Evolutionary conservation across 2,329 filamentous ascomycete species (phyloP).

Genomic region (Ophiostoma tasmaniense): DNA sequence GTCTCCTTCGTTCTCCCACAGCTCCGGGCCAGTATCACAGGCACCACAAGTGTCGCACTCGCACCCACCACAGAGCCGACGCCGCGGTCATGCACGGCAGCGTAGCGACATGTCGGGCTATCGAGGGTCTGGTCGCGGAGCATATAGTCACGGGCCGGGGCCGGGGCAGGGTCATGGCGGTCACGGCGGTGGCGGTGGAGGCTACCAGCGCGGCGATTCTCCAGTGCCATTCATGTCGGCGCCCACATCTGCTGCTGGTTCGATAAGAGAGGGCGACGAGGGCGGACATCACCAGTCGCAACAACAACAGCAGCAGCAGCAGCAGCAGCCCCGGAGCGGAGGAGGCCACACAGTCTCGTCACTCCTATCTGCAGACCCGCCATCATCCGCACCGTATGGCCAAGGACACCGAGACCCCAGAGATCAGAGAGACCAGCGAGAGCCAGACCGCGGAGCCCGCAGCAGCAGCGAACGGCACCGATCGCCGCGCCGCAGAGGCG

Average conservation of each 20-base stretch:
- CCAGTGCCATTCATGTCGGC: conserved; percentile 28
- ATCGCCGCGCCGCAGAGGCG: background rate
- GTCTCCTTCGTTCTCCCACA: conserved; percentile 47
- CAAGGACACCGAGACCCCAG: conserved; percentile 18
- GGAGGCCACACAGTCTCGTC: conserved; percentile 38
- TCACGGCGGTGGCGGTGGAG: background rate
- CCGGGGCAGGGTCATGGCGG: background rate
- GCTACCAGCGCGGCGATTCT: conserved; percentile 27
- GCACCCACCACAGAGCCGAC: conserved; percentile 45
- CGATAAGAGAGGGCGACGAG: conserved; percentile 29
- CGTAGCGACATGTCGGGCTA: conserved; percentile 54
- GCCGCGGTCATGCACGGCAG: conserved; percentile 54
- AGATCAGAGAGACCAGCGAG: background rate
- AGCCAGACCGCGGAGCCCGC: conserved; percentile 10
- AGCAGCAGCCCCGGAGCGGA: conserved; percentile 25
- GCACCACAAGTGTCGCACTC: conserved; percentile 22
- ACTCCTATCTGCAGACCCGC: conserved; percentile 34
- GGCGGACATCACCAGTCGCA: conserved; percentile 21
- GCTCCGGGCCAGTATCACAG: conserved; percentile 21
- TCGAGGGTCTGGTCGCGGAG: conserved; percentile 23
- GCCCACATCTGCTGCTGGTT: conserved; percentile 26
- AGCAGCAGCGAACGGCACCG: conserved; percentile 25
- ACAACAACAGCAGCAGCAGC: conserved; percentile 15
- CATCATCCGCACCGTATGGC: conserved; percentile 24
- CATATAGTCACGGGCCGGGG: background rate